Percentiles rank a stretch among this genome's conserved stretches.
phyloP scores from a whole-genome alignment of 164 flowering plant species.

The Santalum album region DNA sequence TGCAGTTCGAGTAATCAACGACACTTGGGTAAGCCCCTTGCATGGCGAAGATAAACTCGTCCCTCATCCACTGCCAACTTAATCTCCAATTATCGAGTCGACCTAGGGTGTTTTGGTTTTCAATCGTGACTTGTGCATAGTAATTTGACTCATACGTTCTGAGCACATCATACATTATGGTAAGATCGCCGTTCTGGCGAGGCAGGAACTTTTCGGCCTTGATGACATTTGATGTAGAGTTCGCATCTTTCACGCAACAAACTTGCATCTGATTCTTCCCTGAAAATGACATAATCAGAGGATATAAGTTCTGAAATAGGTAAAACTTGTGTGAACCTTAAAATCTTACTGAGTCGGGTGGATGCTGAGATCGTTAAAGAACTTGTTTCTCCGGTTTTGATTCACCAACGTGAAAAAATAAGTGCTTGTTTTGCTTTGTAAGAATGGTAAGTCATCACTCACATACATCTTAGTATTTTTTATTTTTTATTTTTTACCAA shows the following conservation, averaged over 20 bases:
- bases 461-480: too few relatives aligned
- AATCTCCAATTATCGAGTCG: constrained; percentile 76
- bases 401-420: too few relatives aligned
- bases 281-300: constrained; percentile 13
- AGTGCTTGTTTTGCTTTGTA: too few relatives aligned
- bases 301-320: too few relatives aligned
- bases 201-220: constrained; percentile 35
- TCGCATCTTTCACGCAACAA: constrained; percentile 39
- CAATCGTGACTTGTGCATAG: constrained; percentile 49
- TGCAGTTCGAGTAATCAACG: constrained; percentile 45
- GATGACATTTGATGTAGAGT: constrained; percentile 29
- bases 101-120: constrained; percentile 51
- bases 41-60: constrained; percentile 56
- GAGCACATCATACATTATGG: constrained; percentile 45
- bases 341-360: too few relatives aligned
- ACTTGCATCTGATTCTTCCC: constrained; percentile 33
- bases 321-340: too few relatives aligned
- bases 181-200: constrained; percentile 51
- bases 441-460: too few relatives aligned
- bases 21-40: constrained; percentile 56
- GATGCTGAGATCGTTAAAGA: too few relatives aligned
- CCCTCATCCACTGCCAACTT: constrained; percentile 69
- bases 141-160: constrained; percentile 37
- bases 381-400: too few relatives aligned
- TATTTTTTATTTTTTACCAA: too few relatives aligned